Evolutionary conservation across 2,329 filamentous ascomycete species (phyloP), one percentile per base, ranked within the genome.

Genomic region (Fusarium citri): DNA sequence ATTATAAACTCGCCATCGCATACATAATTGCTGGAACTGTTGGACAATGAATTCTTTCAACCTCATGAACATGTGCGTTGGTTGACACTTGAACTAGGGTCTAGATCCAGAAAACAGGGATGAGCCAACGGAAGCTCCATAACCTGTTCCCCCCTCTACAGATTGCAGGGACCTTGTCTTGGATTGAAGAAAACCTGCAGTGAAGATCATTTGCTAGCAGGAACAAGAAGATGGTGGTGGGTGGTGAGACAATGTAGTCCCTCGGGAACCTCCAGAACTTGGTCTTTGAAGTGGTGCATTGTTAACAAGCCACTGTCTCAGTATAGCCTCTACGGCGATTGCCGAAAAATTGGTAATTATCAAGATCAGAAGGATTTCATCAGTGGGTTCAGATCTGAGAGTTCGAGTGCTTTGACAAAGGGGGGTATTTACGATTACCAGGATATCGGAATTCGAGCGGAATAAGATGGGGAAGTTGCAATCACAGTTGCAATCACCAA

Each of bases 101-200:
- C 42, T 42, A 23, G 63, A 49, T 45, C 43, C 25, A 41, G 8
- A 43, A 66, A 49, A 55, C 63, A 66, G 63, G 63, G 63, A 66
- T 66, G 18, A 20, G 8, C 16, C 34, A 15, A n/a, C 9, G 22
- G 43, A 11, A 49, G 22, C 6, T 23, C 48, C 18, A n/a, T 37
- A 37, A n/a, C 34, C 2, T 26, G 31, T 11, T 18, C 16, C 16
- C 23, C 48, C 31, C 48, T 51, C 48, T 18, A 18, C 48, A 20
- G 20, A 8, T 16, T 20, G 18, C 23, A 25, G 23, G 15, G 25
- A n/a, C 23, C 42, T 5, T 55, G 63, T 34, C 42, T 26, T 23
- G 22, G 42, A 34, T 57, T 22, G 15, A 30, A 40, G 18, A 22
- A 48, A 48, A 42, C 22, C 20, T 51, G 31, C 31, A 51, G 49